Evolutionary conservation across 2,329 filamentous ascomycete species (phyloP), one percentile per base, ranked within the genome.

Genomic region (Teratosphaeria pseudoeucalypti): DNA sequence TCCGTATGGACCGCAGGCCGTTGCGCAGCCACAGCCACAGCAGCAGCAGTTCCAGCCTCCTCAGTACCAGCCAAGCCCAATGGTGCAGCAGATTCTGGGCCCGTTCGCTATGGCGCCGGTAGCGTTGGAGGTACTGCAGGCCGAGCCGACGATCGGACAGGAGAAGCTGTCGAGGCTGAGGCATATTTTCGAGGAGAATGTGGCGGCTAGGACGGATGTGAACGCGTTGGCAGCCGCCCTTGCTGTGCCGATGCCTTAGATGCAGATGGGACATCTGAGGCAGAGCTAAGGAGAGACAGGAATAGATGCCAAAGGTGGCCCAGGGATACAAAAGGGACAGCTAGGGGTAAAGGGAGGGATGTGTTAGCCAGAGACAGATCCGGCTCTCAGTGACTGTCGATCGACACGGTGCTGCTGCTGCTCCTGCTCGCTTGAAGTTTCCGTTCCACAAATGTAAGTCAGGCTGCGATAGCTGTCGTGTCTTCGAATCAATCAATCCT

Each of bases 141-240:
- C 71, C 10, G 69, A 71, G 16, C 68, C 72, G 6, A 64, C 67
- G 7, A 72, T 78, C 32, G 67, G 67, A 10, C 70, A 73, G 54
- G 66, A 82, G 16, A 89, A 95, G 69, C 87, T 94, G 82, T 79
- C 82, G 58, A 83, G 94, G 32, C 82, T 96, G 62, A 80, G 82
- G 57, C 79, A 82, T 47, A 85, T 92, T 14, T 79, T 90, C 27
- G 81, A 85, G 56, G 78, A 80, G 11, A 85, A 90, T 58, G 83
- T 85, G 0, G 81, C 80, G 26, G 83, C 89, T 0, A 79, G 84
- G 26, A 81, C 85, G 1, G 84, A 91, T 62, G 69, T 78, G 11
- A 62, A 64, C n/a, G 66, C 66, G 9, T 63, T 75, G 55, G 64
- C 65, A 14, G 57, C 59, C 55, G 64, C 64, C 59, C 61, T 71